Evolutionary conservation across 768 basidiomycete species (phyloP).

Genomic region (Solioccasus polychromus): DNA sequence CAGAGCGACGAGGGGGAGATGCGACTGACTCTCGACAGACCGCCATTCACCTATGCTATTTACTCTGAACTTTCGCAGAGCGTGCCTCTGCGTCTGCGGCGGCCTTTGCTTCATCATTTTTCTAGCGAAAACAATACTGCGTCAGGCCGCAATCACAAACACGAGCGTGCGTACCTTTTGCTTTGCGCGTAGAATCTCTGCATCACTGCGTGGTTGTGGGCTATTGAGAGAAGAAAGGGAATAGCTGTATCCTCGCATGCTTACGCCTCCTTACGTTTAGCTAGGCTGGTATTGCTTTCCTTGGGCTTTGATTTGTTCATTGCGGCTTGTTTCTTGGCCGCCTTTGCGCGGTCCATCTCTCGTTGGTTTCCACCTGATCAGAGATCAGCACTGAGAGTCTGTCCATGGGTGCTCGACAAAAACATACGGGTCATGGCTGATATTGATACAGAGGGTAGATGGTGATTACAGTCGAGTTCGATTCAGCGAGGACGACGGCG

Average conservation of each 20-base stretch:
- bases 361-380: conserved; percentile 76
- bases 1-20: background rate
- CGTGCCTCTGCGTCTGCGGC: conserved; percentile 24
- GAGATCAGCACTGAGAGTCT: conserved; percentile 8
- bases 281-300: conserved; percentile 59
- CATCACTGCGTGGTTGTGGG: conserved; percentile 52
- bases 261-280: conserved; percentile 75
- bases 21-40: conserved; percentile 14
- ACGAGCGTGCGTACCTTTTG: conserved; percentile 59
- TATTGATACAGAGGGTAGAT: background rate
- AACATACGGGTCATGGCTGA: conserved; percentile 54
- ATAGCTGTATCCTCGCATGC: conserved; percentile 31
- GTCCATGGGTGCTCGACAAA: background rate
- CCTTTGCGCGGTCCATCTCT: conserved; percentile 68
- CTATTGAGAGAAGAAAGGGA: conserved; percentile 22
- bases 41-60: conserved; percentile 35
- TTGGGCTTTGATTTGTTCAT: conserved; percentile 58
- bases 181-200: conserved; percentile 70
- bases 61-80: conserved; percentile 20
- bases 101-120: conserved; percentile 52
- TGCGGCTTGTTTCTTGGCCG: conserved; percentile 66
- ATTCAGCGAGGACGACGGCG: conserved; percentile 1
- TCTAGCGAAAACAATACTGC: conserved; percentile 32
- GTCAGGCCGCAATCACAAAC: conserved; percentile 8
- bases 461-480: conserved; percentile 7